phyloP scores from a whole-genome alignment of 306 rosid species.

The Prunus davidiana region DNA sequence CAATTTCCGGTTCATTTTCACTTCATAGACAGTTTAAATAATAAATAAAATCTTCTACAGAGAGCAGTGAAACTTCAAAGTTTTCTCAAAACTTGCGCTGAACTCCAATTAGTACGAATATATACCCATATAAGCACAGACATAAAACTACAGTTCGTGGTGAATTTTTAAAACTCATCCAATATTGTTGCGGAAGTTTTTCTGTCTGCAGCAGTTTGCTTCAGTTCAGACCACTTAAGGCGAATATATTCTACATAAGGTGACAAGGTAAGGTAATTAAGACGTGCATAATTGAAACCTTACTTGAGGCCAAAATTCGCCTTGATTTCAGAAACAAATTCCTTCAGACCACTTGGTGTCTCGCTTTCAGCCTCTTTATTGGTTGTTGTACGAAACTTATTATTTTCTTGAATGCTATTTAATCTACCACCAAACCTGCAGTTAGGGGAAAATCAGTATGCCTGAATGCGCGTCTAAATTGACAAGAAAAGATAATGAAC shows the following conservation, averaged over 20 bases:
- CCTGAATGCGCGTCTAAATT: not conserved
- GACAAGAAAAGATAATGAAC: slow-evolving; percentile 1
- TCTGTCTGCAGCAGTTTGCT: not conserved
- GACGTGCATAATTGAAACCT: slow-evolving; percentile 1
- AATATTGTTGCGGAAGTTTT: not conserved
- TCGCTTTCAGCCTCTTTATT: slow-evolving; percentile 15
- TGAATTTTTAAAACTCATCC: not conserved
- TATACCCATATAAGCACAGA: no score
- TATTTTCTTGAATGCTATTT: slow-evolving; percentile 34
- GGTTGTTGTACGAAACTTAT: slow-evolving; percentile 25
- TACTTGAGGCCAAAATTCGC: slow-evolving; percentile 33
- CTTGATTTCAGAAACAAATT: slow-evolving; percentile 39
- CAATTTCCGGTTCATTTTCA: not conserved
- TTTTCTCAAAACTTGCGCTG: not conserved
- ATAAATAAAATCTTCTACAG: not conserved
- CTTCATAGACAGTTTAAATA: not conserved
- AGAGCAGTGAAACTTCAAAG: not conserved
- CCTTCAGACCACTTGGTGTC: slow-evolving; percentile 32
- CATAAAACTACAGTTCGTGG: not conserved
- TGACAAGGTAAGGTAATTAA: not conserved
- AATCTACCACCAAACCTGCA: slow-evolving; percentile 44
- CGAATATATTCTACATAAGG: not conserved
- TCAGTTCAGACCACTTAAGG: not conserved
- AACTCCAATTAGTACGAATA: not conserved
- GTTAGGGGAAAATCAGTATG: slow-evolving; percentile 1